Percentiles rank a stretch among this genome's conserved stretches.
Conservation (phyloP, 768 basidiomycete species). For the Wakefieldia striispora region DNA sequence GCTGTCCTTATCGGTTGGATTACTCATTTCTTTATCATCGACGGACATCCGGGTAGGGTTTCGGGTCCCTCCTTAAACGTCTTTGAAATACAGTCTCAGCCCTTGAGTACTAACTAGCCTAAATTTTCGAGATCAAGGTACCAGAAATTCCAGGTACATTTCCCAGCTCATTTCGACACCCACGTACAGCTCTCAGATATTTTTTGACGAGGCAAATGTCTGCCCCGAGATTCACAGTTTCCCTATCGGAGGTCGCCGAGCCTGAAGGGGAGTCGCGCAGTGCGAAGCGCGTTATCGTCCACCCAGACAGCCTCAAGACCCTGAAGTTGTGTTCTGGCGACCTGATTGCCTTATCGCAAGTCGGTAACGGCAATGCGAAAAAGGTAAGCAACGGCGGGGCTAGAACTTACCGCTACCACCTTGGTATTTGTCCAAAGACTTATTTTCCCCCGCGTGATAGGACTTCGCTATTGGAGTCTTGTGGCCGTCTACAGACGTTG, state of each 20-base stretch:
- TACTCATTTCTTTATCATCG: neutral
- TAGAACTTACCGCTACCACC: conserved; percentile 5
- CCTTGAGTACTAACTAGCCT: neutral
- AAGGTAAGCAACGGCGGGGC: conserved; percentile 33
- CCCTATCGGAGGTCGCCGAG: conserved; percentile 34
- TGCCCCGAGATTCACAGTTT: conserved; percentile 36
- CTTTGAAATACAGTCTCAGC: neutral
- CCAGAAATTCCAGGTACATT: neutral
- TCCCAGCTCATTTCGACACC: neutral
- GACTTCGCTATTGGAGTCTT: conserved; percentile 64
- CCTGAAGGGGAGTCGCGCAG: conserved; percentile 49
- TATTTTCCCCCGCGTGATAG: conserved; percentile 35
- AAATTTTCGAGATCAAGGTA: neutral
- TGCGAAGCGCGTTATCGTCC: conserved; percentile 60
- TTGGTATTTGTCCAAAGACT: conserved; percentile 11
- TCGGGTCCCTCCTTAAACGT: too few relatives aligned
- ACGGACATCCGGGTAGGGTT: too few relatives aligned
- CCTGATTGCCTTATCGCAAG: conserved; percentile 52
- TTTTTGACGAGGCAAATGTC: conserved; percentile 15
- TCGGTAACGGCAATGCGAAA: conserved; percentile 31
- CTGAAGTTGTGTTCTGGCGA: conserved; percentile 69
- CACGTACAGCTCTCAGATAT: conserved; percentile 1
- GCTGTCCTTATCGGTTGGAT: conserved; percentile 1
- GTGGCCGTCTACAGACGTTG: conserved; percentile 71
- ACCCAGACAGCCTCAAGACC: conserved; percentile 58